phyloP scores from a whole-genome alignment of 83 land plant species.

The Picea abies region DNA sequence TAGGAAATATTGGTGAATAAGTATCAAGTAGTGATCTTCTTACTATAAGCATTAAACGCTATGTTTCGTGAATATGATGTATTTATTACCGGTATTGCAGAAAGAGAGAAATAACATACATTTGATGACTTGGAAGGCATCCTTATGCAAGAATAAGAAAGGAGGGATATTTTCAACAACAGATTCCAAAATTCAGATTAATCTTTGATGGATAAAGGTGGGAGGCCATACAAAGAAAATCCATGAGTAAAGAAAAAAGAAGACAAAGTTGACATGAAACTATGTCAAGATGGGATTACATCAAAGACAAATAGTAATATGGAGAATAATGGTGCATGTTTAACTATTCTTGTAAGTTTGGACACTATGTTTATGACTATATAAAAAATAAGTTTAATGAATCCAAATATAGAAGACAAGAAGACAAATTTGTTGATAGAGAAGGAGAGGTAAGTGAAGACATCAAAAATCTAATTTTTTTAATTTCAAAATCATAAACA shows the following conservation, averaged over 20 bases:
- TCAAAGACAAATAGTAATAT: not conserved
- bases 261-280: not conserved
- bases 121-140: not conserved
- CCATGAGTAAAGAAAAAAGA: not conserved
- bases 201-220: not conserved
- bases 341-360: not conserved
- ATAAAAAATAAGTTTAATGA: not conserved
- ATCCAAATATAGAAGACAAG: not conserved
- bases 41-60: not conserved
- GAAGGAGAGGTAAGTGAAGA: not conserved
- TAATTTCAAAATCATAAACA: not conserved
- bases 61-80: not conserved
- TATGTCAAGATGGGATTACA: not conserved
- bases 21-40: no score
- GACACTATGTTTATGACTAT: not conserved
- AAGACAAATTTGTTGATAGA: not conserved
- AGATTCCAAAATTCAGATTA: not conserved
- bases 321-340: not conserved
- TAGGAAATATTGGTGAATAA: not conserved
- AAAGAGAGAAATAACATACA: not conserved
- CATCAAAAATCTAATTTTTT: not conserved
- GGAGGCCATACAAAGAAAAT: not conserved
- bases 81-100: not conserved
- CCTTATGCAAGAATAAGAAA: not conserved
- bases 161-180: not conserved